Percentiles rank a stretch among this genome's conserved stretches.
phyloP scores from a whole-genome alignment of 2,329 filamentous ascomycete species.

The Scedosporium boydii region DNA sequence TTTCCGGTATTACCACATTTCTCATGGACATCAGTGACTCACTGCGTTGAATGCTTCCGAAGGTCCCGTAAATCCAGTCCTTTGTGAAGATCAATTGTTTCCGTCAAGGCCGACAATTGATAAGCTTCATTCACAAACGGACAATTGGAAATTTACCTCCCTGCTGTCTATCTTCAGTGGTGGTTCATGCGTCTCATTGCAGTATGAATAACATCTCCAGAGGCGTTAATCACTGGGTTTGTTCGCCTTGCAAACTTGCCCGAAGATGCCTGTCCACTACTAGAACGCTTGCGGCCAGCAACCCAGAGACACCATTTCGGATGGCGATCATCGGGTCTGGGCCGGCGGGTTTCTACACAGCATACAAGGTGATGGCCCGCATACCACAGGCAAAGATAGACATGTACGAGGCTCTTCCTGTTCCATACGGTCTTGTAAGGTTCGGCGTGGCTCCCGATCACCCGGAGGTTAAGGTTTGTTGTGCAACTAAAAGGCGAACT shows the following conservation, averaged over 20 bases:
- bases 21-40: background rate
- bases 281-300: slow-evolving; percentile 4
- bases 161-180: background rate
- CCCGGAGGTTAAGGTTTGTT: slow-evolving; percentile 83
- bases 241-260: background rate
- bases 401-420: slow-evolving; percentile 93
- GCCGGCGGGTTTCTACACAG: slow-evolving; percentile 91
- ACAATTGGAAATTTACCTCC: no score
- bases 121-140: no score
- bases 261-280: background rate
- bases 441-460: slow-evolving; percentile 98
- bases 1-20: background rate
- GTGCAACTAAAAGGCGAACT: background rate
- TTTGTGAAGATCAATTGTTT: no score
- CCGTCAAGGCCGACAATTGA: no score
- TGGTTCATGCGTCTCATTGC: background rate
- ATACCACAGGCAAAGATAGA: slow-evolving; percentile 66
- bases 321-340: slow-evolving; percentile 89
- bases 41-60: background rate
- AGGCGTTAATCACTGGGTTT: background rate
- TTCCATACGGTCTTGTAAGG: slow-evolving; percentile 84
- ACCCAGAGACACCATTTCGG: slow-evolving; percentile 49
- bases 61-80: background rate
- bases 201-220: background rate
- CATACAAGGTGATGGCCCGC: slow-evolving; percentile 73